phyloP scores from a whole-genome alignment of 2,329 filamentous ascomycete genomes.

The Leptographium flavum region DNA sequence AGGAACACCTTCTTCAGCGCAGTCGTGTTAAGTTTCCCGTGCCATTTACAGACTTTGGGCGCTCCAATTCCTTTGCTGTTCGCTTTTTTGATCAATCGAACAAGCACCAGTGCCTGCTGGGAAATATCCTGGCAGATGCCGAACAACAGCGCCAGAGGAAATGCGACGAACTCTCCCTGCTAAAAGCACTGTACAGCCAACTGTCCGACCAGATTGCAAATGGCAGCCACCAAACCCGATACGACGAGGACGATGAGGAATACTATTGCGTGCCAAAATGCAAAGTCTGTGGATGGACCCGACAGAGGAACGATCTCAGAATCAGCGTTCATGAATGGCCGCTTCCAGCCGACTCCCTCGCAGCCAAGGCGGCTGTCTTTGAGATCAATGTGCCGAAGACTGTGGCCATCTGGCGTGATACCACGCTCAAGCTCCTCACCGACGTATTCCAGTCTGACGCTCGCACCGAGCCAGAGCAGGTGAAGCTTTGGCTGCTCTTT shows the following conservation, averaged over 20 bases:
- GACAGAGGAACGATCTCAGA: not conserved
- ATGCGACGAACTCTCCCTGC: not conserved
- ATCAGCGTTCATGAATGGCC: not conserved
- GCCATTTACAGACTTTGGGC: not conserved
- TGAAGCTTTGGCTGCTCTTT: not conserved
- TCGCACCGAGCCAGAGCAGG: not conserved
- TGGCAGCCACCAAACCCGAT: not conserved
- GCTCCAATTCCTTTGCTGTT: not conserved
- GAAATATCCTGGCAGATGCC: not conserved
- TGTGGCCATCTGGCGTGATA: not conserved
- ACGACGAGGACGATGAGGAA: not conserved
- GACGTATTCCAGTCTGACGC: not conserved
- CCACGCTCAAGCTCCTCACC: not conserved
- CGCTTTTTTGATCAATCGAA: not conserved
- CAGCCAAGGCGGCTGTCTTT: not conserved
- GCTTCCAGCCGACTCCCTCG: not conserved
- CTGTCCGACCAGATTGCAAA: not conserved
- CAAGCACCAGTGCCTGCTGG: not conserved
- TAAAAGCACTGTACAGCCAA: not conserved
- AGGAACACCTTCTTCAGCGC: not conserved
- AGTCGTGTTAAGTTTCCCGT: not conserved
- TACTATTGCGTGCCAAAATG: not conserved
- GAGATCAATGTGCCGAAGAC: not conserved
- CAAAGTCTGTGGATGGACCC: not conserved
- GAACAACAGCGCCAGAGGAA: not conserved